Base-by-base conservation (phyloP, 106 monocot genomes). In the Dendrobium huoshanense region DNA sequence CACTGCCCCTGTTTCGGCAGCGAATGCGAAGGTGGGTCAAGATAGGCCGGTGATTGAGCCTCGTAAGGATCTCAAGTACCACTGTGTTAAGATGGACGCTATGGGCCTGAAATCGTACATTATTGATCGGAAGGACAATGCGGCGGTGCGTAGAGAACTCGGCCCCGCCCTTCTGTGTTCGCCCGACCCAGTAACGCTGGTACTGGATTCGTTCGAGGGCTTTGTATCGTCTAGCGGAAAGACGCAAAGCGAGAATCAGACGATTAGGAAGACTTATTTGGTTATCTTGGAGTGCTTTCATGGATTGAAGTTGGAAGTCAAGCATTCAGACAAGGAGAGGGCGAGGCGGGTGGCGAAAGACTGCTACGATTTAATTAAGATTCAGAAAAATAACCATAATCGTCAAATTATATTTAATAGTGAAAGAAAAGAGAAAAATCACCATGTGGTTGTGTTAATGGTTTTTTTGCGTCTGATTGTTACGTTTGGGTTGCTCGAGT, bases 71-170 rank as follows among this genome's bases (percentile, higher is more conserved):
- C 80, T 92, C 45, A 76, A 24, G 47, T 78, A 70, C 31, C 48
- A 88, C 43, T 92, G 92, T 56, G 27, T 51, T 68, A 75, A 61
- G 29, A 89, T 89, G 87, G 84, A 92, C n/a, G 89, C 83, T 0
- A 80, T 27, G 43, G 89, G 80, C 7, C 67, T 92, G 33, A 17
- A 4, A 59, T 37, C 40, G 20, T 78, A 20, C 18, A 16, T 78
- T 18, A 37, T 40, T 37, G 33, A 56, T 41, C n/a, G 17, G 24
- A 29, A 58, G 15, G 7, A 8, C 19, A 51, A 9, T 59, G 5
- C 10, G 6, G 78, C 55, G 24, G 8, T 78, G 5, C 78, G 55
- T 11, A 45, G 7, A 13, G 56, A 78, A n/a, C 78, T 78, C 7
- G 18, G 16, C 9, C 40, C 56, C 7, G 78, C 78, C 7, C 19